Evolutionary conservation across 352 stramenopile species (phyloP), one percentile per base, ranked within the genome.

Genomic region (Phytophthora tentaculata): DNA sequence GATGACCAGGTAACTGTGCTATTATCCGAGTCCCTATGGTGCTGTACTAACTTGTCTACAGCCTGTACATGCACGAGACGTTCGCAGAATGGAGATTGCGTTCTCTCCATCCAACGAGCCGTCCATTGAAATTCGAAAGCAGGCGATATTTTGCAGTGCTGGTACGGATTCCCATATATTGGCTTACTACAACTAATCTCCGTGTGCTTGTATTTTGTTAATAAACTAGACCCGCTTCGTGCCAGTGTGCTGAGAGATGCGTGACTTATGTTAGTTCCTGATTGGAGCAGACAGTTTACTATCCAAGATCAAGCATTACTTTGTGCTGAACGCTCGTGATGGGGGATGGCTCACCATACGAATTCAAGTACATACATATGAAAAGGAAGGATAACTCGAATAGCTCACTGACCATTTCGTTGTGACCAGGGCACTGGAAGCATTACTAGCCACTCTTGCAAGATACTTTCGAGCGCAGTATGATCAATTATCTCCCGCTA

Each of bases 31-130:
- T 43, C 5, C 14, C n/a, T n/a, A n/a, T n/a, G n/a, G n/a, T n/a
- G 35, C n/a, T 43, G 3, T 43, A 19, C 35, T 43, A 19, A 19
- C 35, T 43, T 14, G 14, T 9, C 2, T 19, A 19, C 24, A 92
- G 82, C 48, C 53, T 16, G 83, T 91, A 14, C 80, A 92, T 43
- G 73, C 72, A 24, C 73, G 84, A 22, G 84, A 92, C 54, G 70
- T 92, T 10, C 81, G 84, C 4, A 84, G 86, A 57, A 76, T 92
- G 28, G 84, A 91, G 53, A 79, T 83, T 19, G 70, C 76, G 0
- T 91, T 91, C 50, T 78, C 77, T 0, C 66, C 77, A n/a, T 85
- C 78, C 9, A 89, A 88, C 53, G 80, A 90, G 44, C 82, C 82
- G 16, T 87, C 77, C 7, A 75, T 91, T 29, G 69, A 81, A 26